phyloP scores from a whole-genome alignment of 345 rosid genomes.

The Syzygium aqueum region DNA sequence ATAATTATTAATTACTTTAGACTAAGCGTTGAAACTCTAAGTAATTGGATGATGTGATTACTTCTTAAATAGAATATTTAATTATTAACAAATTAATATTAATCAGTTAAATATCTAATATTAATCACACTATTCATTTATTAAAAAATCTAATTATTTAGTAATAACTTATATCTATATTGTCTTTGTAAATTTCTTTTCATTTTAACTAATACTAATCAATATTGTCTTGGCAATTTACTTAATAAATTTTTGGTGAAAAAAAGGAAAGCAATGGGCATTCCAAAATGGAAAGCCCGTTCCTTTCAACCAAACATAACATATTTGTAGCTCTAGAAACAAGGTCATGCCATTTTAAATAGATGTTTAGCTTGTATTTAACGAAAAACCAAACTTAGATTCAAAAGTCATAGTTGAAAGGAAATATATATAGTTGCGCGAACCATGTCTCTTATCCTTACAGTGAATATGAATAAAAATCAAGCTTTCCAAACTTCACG shows the following conservation, averaged over 20 bases:
- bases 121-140: background rate
- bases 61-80: background rate
- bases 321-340: background rate
- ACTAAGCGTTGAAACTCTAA: background rate
- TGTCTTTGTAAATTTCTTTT: too few species aligned
- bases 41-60: background rate
- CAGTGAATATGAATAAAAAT: too few species aligned
- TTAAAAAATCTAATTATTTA: background rate
- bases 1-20: background rate
- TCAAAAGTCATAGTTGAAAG: background rate
- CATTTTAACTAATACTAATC: background rate
- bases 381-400: background rate
- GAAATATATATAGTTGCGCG: background rate
- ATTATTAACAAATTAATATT: background rate
- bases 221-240: background rate
- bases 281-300: background rate
- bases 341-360: background rate
- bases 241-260: background rate
- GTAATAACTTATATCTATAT: too few species aligned
- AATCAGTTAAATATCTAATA: background rate
- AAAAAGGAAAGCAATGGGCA: background rate
- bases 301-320: background rate
- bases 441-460: background rate
- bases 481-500: background rate
- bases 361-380: background rate